Conservation (phyloP, 306 rosid genomes). For the Cucumis melo region DNA sequence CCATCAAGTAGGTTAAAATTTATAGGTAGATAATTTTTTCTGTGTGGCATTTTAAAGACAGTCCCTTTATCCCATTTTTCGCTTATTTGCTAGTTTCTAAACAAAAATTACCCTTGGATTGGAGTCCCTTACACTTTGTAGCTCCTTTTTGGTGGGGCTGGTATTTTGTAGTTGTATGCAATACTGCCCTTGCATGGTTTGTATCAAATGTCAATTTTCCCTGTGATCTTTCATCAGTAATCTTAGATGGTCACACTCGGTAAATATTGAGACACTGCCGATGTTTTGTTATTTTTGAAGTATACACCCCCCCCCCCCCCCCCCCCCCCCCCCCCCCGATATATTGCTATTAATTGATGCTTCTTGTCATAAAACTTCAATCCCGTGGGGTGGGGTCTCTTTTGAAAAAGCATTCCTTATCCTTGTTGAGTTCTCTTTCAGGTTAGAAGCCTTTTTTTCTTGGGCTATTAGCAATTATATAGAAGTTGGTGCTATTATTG, state of each 20-base stretch:
- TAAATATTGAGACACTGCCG: not conserved
- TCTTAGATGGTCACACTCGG: not conserved
- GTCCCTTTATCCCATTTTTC: not conserved
- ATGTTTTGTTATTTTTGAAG: not conserved
- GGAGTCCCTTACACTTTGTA: no score
- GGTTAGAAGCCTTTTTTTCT: not conserved
- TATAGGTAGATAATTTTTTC: not conserved
- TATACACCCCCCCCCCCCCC: not conserved
- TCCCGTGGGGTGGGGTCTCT: not conserved
- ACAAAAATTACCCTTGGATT: no score
- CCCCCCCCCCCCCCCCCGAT: no score
- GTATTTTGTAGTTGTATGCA: not conserved
- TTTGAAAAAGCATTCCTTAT: not conserved
- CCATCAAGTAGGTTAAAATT: not conserved
- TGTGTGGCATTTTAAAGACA: not conserved
- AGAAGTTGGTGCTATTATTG: not conserved
- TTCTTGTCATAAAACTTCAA: not conserved
- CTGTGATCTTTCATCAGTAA: not conserved
- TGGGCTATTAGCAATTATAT: not conserved
- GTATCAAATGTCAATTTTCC: not conserved
- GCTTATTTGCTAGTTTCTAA: conserved; percentile 12
- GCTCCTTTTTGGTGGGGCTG: no score
- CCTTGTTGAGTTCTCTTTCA: not conserved
- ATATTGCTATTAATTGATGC: not conserved
- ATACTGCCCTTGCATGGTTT: not conserved